Conservation (phyloP, 2,329 filamentous ascomycete species). For the Fusarium kyushuense region DNA sequence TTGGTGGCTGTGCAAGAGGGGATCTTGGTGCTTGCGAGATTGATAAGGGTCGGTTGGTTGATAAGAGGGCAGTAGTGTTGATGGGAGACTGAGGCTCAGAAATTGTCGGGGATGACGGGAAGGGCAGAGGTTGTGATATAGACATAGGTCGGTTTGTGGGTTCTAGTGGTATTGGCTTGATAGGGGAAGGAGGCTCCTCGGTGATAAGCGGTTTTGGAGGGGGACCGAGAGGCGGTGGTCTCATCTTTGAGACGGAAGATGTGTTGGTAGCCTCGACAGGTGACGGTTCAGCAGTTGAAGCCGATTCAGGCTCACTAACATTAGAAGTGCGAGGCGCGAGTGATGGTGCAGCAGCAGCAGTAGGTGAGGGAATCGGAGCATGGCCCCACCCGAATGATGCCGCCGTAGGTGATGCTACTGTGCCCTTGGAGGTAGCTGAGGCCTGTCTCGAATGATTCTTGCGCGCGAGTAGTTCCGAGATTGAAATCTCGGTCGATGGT, state of each 20-base stretch:
- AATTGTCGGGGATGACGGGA: slow-evolving; percentile 32
- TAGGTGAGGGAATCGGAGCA: slow-evolving; percentile 33
- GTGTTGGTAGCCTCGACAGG: slow-evolving; percentile 21
- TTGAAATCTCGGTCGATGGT: slow-evolving; percentile 62
- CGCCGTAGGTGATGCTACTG: slow-evolving; percentile 44
- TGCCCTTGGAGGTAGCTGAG: slow-evolving; percentile 44
- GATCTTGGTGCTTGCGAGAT: slow-evolving; percentile 38
- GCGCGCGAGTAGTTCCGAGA: slow-evolving; percentile 55
- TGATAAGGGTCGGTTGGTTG: slow-evolving; percentile 30
- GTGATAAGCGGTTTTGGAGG: slow-evolving; percentile 18
- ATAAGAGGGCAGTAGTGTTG: slow-evolving; percentile 14
- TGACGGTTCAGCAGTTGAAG: slow-evolving; percentile 12
- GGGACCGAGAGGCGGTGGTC: neutral
- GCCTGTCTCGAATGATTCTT: slow-evolving; percentile 46
- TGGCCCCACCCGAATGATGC: slow-evolving; percentile 52
- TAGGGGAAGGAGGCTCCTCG: slow-evolving; percentile 30
- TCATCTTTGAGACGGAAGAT: slow-evolving; percentile 14
- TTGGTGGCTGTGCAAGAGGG: slow-evolving; percentile 41
- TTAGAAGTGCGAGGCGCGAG: slow-evolving; percentile 23
- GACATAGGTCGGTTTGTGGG: slow-evolving; percentile 38
- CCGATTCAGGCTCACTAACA: slow-evolving; percentile 28
- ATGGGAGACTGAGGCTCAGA: slow-evolving; percentile 31
- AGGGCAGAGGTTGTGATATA: slow-evolving; percentile 33
- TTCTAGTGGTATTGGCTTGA: slow-evolving; percentile 30
- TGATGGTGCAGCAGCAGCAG: slow-evolving; percentile 30